A percentile compares a stretch with the other conserved stretches of the same genome.
Conservation (phyloP, 1,284 basidiomycete genomes). For the Meira miltonrushii region DNA sequence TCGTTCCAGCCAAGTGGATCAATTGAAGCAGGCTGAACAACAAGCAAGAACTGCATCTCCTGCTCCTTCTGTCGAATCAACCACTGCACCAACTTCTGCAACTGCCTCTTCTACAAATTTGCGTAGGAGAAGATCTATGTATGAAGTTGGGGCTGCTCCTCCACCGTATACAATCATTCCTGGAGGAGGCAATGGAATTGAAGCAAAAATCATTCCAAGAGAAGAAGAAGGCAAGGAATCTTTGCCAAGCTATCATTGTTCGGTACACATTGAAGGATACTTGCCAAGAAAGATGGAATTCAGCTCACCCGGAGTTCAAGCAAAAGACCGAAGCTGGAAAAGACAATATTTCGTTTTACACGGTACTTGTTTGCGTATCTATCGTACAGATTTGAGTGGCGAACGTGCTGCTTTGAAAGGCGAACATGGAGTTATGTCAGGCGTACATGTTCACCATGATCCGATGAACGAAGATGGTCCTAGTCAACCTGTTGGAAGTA, state of each 20-base stretch:
- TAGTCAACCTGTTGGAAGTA: constrained; percentile 5
- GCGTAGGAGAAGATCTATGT: constrained; percentile 43
- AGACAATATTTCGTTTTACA: constrained; percentile 82
- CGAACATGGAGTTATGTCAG: constrained; percentile 47
- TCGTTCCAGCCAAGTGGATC: too few relatives aligned
- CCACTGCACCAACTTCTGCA: constrained; percentile 13
- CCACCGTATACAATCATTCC: constrained; percentile 46
- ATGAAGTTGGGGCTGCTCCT: constrained; percentile 40
- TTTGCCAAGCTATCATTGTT: constrained; percentile 77
- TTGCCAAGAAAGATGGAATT: constrained; percentile 96
- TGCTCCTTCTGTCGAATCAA: background rate
- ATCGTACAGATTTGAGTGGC: constrained; percentile 59
- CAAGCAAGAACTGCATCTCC: constrained; percentile 12
- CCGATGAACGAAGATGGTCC: constrained; percentile 42
- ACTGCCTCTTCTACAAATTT: constrained; percentile 21
- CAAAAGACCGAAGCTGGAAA: constrained; percentile 85
- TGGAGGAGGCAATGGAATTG: constrained; percentile 37
- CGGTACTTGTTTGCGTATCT: constrained; percentile 81
- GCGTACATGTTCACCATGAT: constrained; percentile 37
- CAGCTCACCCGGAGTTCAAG: constrained; percentile 72
- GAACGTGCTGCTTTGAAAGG: constrained; percentile 8
- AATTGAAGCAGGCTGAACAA: background rate
- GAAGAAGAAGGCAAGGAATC: constrained; percentile 68
- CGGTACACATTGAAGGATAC: constrained; percentile 75
- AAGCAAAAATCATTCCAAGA: constrained; percentile 31